Conservation (phyloP, 1,284 basidiomycete species). For the Apiotrichum akiyoshidainum region DNA sequence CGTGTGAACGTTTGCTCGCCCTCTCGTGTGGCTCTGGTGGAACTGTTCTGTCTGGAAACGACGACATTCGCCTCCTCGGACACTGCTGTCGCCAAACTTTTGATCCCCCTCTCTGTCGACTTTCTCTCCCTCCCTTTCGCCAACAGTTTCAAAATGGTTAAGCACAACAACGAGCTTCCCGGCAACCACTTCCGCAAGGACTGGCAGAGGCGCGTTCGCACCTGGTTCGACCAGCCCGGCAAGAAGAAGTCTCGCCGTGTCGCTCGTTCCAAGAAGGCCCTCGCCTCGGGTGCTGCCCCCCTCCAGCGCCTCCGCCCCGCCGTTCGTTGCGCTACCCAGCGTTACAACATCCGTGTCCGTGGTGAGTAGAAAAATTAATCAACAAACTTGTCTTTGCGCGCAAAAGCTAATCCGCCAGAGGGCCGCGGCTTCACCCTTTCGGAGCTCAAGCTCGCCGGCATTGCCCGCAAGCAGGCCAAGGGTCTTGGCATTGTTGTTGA, state of each 20-base stretch:
- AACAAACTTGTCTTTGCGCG: too few species aligned
- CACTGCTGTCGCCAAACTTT: not conserved
- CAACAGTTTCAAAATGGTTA: conserved; percentile 23
- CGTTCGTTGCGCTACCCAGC: conserved; percentile 92
- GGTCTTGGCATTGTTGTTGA: conserved; percentile 94
- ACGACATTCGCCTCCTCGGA: not conserved
- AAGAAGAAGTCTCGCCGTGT: conserved; percentile 94
- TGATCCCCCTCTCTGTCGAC: not conserved
- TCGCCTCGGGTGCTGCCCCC: conserved; percentile 87
- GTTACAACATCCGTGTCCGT: conserved; percentile 98
- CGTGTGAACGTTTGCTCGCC: too few species aligned
- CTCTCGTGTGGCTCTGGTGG: not conserved
- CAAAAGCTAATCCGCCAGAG: conserved; percentile 51
- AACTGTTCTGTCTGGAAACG: not conserved
- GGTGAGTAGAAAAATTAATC: conserved; percentile 31
- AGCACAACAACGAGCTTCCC: conserved; percentile 64
- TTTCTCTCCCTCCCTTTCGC: not conserved
- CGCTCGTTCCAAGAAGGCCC: conserved; percentile 88
- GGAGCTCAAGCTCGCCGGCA: conserved; percentile 95
- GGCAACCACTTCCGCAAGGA: conserved; percentile 98
- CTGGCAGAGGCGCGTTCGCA: conserved; percentile 60
- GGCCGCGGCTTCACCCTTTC: conserved; percentile 94
- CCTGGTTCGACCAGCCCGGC: conserved; percentile 93
- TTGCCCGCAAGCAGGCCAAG: conserved; percentile 89
- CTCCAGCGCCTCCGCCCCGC: conserved; percentile 90